Evolutionary conservation across 1,284 basidiomycete species (phyloP).

Genomic region (Heterobasidion annosum): DNA sequence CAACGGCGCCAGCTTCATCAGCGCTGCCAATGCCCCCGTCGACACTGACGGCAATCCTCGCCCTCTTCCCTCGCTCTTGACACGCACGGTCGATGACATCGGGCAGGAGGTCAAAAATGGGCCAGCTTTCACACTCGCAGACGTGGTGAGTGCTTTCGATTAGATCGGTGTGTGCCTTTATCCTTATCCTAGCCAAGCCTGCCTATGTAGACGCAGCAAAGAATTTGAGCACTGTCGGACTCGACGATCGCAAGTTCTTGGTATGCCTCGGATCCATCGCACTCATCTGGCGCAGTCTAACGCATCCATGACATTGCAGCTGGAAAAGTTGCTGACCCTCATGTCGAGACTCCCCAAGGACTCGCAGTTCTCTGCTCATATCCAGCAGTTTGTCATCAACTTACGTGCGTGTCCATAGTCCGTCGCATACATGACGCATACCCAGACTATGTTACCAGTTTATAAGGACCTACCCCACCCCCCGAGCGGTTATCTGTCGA

Average conservation of each 20-base stretch:
- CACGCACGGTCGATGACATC: slow-evolving; percentile 6
- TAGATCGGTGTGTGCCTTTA: neutral
- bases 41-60: slow-evolving; percentile 8
- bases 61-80: slow-evolving; percentile 4
- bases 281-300: neutral
- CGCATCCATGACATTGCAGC: slow-evolving; percentile 27
- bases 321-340: slow-evolving; percentile 57
- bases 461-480: slow-evolving; percentile 77
- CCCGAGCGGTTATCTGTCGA: slow-evolving; percentile 53
- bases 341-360: slow-evolving; percentile 52
- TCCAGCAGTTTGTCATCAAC: slow-evolving; percentile 48
- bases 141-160: slow-evolving; percentile 8
- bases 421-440: neutral
- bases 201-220: slow-evolving; percentile 41
- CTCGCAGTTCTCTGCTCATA: slow-evolving; percentile 26
- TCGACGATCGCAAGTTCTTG: slow-evolving; percentile 57
- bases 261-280: slow-evolving; percentile 17
- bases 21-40: slow-evolving; percentile 3
- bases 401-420: slow-evolving; percentile 22
- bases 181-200: slow-evolving; percentile 13
- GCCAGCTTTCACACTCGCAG: slow-evolving; percentile 4
- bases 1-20: neutral
- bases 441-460: slow-evolving; percentile 28
- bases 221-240: slow-evolving; percentile 30
- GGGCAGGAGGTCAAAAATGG: slow-evolving; percentile 5